Percentiles rank a stretch among this genome's conserved stretches.
Evolutionary conservation across 1,139 yeast genomes (phyloP).

Genomic region (Kodamaea anthophila): DNA sequence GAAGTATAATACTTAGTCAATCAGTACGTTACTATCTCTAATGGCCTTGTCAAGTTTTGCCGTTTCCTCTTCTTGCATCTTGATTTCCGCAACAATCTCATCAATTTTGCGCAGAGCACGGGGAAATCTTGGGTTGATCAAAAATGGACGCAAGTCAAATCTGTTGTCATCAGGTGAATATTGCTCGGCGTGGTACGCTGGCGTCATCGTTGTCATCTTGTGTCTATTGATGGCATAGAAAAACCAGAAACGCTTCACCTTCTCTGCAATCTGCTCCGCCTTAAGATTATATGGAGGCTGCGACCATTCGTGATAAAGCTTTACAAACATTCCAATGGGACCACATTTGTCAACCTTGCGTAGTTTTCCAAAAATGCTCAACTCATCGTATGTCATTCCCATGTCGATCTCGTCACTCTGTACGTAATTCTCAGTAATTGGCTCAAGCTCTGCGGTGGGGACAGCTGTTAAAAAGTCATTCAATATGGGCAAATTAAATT

Average conservation of each 20-base stretch:
- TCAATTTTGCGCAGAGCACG: constrained; percentile 90
- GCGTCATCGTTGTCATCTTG: constrained; percentile 94
- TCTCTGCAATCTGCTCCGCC: constrained; percentile 81
- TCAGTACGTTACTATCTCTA: constrained; percentile 11
- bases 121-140: constrained; percentile 84
- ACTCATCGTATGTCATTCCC: constrained; percentile 97
- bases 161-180: constrained; percentile 97
- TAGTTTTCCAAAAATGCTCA: constrained; percentile 84
- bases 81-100: constrained; percentile 52
- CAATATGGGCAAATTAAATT: constrained; percentile 72
- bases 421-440: constrained; percentile 83
- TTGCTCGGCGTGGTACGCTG: constrained; percentile 95
- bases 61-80: constrained; percentile 23
- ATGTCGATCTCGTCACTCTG: constrained; percentile 96
- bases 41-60: constrained; percentile 27
- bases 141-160: constrained; percentile 88
- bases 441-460: constrained; percentile 97
- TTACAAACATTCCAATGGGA: constrained; percentile 89
- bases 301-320: constrained; percentile 88
- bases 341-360: constrained; percentile 94
- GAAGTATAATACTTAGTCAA: constrained; percentile 8
- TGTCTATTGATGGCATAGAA: constrained; percentile 93
- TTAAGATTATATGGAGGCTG: constrained; percentile 58
- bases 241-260: constrained; percentile 88
- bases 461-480: constrained; percentile 78